These are phyloP conservation scores for Ammopiptanthus mongolicus DNA, from an alignment of 306 rosid species.

Conservation along the genomic window DNA sequence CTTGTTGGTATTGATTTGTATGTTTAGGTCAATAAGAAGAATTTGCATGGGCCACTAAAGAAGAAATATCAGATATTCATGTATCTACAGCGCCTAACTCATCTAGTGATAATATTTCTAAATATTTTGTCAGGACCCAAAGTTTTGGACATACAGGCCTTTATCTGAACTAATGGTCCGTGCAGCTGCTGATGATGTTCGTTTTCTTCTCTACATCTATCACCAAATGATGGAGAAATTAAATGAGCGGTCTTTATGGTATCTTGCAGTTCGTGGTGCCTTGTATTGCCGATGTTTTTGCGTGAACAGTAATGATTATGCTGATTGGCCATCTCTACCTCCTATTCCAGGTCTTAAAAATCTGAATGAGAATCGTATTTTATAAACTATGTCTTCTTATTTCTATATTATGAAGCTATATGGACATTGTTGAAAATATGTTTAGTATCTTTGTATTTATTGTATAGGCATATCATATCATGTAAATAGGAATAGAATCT, in stretches of 20 bases:
- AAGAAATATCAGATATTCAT: background rate
- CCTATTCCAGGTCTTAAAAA: conserved; percentile 69
- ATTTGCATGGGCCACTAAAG: background rate
- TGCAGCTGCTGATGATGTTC: conserved; percentile 95
- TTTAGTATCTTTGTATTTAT: no score
- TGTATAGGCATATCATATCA: no score
- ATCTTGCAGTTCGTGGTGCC: conserved; percentile 92
- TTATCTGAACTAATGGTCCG: conserved; percentile 91
- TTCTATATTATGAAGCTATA: background rate
- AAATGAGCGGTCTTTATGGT: conserved; percentile 70
- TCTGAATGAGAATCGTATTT: background rate
- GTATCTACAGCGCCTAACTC: background rate
- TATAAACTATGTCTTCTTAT: conserved; percentile 2
- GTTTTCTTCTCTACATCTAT: conserved; percentile 87
- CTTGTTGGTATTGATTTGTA: conserved; percentile 9
- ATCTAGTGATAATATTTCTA: conserved; percentile 8
- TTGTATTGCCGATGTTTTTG: conserved; percentile 93
- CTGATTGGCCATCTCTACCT: conserved; percentile 89
- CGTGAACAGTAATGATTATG: conserved; percentile 46
- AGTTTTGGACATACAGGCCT: conserved; percentile 90
- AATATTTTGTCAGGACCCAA: conserved; percentile 65
- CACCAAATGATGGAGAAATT: conserved; percentile 83
- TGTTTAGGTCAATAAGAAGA: background rate
- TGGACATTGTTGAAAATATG: no score
- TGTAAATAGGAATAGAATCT: no score